Evolutionary conservation across 371 early-diverging fungal species (phyloP), one percentile per base, ranked within the genome.

Genomic region (Saksenaea vasiformis): DNA sequence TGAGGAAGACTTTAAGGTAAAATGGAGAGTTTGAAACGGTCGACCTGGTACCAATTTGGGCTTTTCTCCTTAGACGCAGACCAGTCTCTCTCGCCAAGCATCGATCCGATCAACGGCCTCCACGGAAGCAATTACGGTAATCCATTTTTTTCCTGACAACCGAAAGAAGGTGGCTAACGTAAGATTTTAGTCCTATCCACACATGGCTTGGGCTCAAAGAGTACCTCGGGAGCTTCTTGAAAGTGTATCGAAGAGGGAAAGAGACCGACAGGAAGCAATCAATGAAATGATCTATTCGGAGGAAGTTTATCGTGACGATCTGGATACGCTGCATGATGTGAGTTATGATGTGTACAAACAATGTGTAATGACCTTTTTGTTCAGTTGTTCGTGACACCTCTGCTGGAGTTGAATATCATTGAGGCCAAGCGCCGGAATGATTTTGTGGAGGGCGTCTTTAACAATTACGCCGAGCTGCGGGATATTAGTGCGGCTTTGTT

Each of bases 211-310:
- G 94, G 85, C 89, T 11, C 80, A 77, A 60, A 80, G 82, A 5
- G 91, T 89, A 0, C 86, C 94, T 2, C 82, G 85, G 60, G 89
- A 88, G 13, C 72, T 97, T 5, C 70, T 90, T 8, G 86, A 87
- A 14, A 85, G 84, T 0, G 79, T 92, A 1, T 85, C 91, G 1
- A 84, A 89, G 27, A 71, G 82, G 13, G 98, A 98, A 71, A 85
- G 87, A 62, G 93, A 91, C 47, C 85, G 97, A 1, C 98, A 98
- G 73, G 97, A 98, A 72, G 90, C 90, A 17, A 93, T 98, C 62
- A 95, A 91, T 74, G 98, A 98, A 71, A 69, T 97, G 67, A 91
- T 98, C 35, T 87, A 93, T 58, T 93, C 93, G 3, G 97, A 97
- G 73, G 87, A 88, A 65, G 92, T 91, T 64, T 97, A 91, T 74